Conservation (phyloP, 164 flowering plant genomes). For the Amborella trichopoda region DNA sequence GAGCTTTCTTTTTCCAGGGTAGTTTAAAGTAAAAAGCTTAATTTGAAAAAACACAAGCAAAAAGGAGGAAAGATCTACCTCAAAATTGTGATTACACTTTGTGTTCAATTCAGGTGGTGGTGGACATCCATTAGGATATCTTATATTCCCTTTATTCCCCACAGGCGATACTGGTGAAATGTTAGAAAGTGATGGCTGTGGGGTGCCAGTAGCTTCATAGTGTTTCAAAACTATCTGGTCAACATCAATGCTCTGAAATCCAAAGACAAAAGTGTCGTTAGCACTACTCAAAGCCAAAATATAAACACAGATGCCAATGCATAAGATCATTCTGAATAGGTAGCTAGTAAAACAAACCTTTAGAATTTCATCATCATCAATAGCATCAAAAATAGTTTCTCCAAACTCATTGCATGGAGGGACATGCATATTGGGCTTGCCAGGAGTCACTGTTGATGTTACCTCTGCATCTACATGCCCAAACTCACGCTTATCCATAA, state of each 20-base stretch:
- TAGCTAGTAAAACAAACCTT: conserved; percentile 34
- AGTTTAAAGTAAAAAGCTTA: no score
- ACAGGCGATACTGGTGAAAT: conserved; percentile 37
- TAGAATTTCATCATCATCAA: conserved; percentile 76
- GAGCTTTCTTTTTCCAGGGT: no score
- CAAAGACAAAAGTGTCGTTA: conserved; percentile 2
- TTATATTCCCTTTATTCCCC: conserved; percentile 10
- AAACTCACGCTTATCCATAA: conserved; percentile 4
- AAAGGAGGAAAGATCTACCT: no score
- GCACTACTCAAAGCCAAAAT: neutral
- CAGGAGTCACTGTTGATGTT: no score
- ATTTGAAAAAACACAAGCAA: no score
- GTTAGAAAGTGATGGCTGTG: conserved; percentile 46
- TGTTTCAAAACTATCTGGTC: conserved; percentile 86
- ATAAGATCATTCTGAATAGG: no score
- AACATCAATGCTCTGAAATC: conserved; percentile 67
- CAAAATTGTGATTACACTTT: conserved; percentile 61
- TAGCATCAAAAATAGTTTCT: conserved; percentile 7
- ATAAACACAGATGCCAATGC: neutral
- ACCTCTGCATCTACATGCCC: conserved; percentile 9
- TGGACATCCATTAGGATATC: conserved; percentile 18
- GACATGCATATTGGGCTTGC: neutral
- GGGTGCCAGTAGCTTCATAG: conserved; percentile 57
- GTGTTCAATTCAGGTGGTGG: conserved; percentile 57
- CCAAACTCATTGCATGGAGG: neutral